phyloP scores from a whole-genome alignment of 1,284 basidiomycete species.

The Prillingera fragicola region DNA sequence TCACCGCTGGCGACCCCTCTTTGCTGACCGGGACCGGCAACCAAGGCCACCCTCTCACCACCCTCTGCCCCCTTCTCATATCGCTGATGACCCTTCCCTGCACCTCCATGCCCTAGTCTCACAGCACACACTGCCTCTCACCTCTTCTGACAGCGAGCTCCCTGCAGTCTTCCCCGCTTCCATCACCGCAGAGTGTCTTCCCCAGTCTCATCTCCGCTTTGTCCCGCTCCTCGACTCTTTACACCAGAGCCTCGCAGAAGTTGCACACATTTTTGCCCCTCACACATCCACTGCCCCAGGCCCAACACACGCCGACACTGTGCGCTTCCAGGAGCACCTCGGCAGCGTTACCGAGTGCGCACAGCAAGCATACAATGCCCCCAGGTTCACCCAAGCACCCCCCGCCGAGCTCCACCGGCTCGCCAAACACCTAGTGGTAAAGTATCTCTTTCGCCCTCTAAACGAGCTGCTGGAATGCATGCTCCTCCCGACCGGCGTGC shows the following conservation, averaged over 20 bases:
- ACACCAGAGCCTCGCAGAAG: background rate
- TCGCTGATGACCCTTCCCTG: too few relatives aligned
- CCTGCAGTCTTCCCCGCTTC: too few relatives aligned
- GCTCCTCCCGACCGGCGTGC: slow-evolving; percentile 9
- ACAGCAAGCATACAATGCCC: background rate
- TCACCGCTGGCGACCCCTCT: too few relatives aligned
- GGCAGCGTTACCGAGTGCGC: background rate
- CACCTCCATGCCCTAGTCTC: too few relatives aligned
- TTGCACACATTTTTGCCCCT: background rate
- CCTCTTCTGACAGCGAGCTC: too few relatives aligned
- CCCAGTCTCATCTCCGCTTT: background rate
- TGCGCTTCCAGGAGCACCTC: slow-evolving; percentile 2
- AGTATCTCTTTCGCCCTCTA: slow-evolving; percentile 9
- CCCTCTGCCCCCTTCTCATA: too few relatives aligned
- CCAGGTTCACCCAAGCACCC: too few relatives aligned
- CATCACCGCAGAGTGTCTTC: background rate
- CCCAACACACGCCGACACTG: background rate
- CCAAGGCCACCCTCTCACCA: too few relatives aligned
- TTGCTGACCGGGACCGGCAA: too few relatives aligned
- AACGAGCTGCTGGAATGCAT: slow-evolving; percentile 13
- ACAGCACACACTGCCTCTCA: too few relatives aligned
- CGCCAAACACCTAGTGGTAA: background rate
- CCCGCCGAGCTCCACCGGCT: background rate
- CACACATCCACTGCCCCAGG: background rate
- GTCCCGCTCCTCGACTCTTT: background rate